Conservation (phyloP, 306 rosid genomes). For the Erythrophleum fordii region DNA sequence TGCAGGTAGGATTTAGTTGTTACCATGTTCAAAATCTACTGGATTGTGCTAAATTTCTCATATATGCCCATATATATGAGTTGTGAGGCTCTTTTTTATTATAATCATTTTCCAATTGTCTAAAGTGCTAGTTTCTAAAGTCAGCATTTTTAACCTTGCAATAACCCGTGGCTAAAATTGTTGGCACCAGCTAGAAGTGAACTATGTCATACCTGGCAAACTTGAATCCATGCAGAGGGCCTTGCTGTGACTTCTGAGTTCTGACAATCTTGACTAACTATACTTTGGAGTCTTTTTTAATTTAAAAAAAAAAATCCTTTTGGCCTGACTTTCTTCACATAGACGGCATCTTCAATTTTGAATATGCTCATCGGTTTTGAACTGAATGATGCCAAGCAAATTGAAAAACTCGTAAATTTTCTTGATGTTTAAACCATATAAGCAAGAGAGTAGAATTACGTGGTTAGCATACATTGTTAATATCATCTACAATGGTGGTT, state of each 20-base stretch:
- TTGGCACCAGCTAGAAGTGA: slow-evolving; percentile 11
- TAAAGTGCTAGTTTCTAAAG: slow-evolving; percentile 14
- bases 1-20: slow-evolving; percentile 59
- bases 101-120: slow-evolving; percentile 17
- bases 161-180: background rate
- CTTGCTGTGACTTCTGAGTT: slow-evolving; percentile 17
- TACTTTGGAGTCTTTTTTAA: background rate
- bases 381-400: slow-evolving; percentile 5
- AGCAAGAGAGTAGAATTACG: background rate
- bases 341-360: slow-evolving; percentile 24
- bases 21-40: slow-evolving; percentile 12
- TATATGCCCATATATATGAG: slow-evolving; percentile 2
- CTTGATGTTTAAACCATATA: slow-evolving; percentile 24
- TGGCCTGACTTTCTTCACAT: slow-evolving; percentile 1
- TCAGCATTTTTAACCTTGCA: background rate
- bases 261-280: background rate
- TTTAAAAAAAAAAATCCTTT: slow-evolving; percentile 2
- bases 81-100: slow-evolving; percentile 1
- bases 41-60: slow-evolving; percentile 26
- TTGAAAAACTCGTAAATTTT: background rate
- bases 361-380: slow-evolving; percentile 16
- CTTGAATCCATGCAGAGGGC: slow-evolving; percentile 16
- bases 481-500: slow-evolving; percentile 30
- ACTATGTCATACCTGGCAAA: slow-evolving; percentile 21
- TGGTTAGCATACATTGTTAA: slow-evolving; percentile 11